Base-by-base conservation (phyloP, 768 basidiomycete species). In the Suillus plorans region DNA sequence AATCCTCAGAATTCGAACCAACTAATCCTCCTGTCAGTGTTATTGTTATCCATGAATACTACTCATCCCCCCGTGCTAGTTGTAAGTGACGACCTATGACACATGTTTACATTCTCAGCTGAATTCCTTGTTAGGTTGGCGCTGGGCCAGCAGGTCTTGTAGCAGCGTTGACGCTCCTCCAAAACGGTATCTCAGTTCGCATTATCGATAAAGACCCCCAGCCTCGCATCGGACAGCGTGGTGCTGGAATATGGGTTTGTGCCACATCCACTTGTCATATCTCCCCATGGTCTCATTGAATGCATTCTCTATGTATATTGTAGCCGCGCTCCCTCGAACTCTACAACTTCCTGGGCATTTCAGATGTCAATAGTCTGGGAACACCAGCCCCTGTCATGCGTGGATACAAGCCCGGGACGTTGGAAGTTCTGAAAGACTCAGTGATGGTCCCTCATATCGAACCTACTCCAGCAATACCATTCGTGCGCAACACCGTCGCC, bases 311-410 rank as follows among this genome's bases (percentile, higher is more conserved):
- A 53, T 45, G 45, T 31, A 31, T 31, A 31, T 31, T 31, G 31
- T 65, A 83, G 80, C 81, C 81, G 12, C 79, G 82, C 7, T 75
- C 81, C 5, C 68, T 79, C 13, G 81, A 84, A 67, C 65, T 84
- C 28, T 79, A 79, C 64, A 68, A 73, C 10, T 74, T 70, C 57
- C 69, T 84, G 57, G 72, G 79, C 16, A 73, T 80, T 50, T 75
- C 78, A 42, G 73, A 80, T 18, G 72, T 82, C 16, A 41, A 77
- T 47, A 69, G 74, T 42, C 61, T 49, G 22, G 74, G 76, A 8
- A 78, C 73, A 44, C 62, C 66, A 3, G 68, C 72, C 12, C 70
- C 73, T 28, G 69, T 68, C 3, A 75, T 76, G 3, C 74, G 77
- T 28, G 70, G 70, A 56, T 81, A 80, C 68, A 71, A 77, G 50